These are phyloP conservation scores for Evansstolkia leycettana DNA, from an alignment of 495 filamentous ascomycete species.

Conservation along the genomic window DNA sequence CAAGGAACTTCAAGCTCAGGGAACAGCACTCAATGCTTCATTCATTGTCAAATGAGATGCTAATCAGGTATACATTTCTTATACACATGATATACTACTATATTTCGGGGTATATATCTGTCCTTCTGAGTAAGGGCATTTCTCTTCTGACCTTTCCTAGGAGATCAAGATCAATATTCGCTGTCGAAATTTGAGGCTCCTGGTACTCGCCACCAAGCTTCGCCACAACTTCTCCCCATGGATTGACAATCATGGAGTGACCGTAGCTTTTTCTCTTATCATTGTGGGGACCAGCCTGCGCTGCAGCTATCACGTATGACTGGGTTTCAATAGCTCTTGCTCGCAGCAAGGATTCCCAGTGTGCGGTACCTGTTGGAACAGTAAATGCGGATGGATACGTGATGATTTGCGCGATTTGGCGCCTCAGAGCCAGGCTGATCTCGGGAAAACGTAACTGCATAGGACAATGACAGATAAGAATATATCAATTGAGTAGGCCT, in stretches of 20 bases:
- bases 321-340: slow-evolving; percentile 87
- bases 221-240: slow-evolving; percentile 71
- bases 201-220: slow-evolving; percentile 40
- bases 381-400: slow-evolving; percentile 90
- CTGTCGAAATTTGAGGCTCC: slow-evolving; percentile 40
- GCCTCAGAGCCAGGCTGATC: slow-evolving; percentile 51
- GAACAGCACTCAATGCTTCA: neutral
- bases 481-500: neutral
- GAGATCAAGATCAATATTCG: slow-evolving; percentile 37
- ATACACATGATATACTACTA: slow-evolving; percentile 9
- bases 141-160: slow-evolving; percentile 41
- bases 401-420: slow-evolving; percentile 60
- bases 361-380: slow-evolving; percentile 69
- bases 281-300: slow-evolving; percentile 72
- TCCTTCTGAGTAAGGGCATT: slow-evolving; percentile 52
- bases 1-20: neutral
- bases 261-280: slow-evolving; percentile 75
- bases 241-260: slow-evolving; percentile 75
- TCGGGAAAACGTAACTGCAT: slow-evolving; percentile 66
- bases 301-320: slow-evolving; percentile 75
- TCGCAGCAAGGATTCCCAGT: slow-evolving; percentile 71
- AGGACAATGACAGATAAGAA: neutral
- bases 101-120: slow-evolving; percentile 50
- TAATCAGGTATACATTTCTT: too few relatives aligned
- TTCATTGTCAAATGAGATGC: too few relatives aligned